phyloP scores from a whole-genome alignment of 306 rosid species.

The Sphenostylis stenocarpa region DNA sequence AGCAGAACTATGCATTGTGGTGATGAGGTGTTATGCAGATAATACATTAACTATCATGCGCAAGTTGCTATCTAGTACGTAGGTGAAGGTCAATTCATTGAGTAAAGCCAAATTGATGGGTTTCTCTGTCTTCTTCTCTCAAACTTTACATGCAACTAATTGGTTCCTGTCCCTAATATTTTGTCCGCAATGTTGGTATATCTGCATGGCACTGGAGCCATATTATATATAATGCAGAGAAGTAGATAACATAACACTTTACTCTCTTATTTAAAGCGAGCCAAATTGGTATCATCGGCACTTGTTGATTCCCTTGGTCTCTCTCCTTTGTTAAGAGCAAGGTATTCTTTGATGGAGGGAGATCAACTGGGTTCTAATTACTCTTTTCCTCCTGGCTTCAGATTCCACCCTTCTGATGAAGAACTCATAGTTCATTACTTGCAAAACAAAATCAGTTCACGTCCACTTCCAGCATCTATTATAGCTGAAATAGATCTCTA shows the following conservation, averaged over 20 bases:
- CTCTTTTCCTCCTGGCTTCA: constrained; percentile 75
- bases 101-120: constrained; percentile 46
- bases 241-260: constrained; percentile 15
- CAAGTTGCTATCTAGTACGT: constrained; percentile 20
- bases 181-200: constrained; percentile 32
- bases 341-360: constrained; percentile 48
- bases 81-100: constrained; percentile 36
- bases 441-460: constrained; percentile 54
- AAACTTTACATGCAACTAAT: constrained; percentile 41
- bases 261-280: constrained; percentile 22
- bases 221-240: constrained; percentile 18
- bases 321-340: constrained; percentile 38
- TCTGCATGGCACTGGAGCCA: constrained; percentile 52
- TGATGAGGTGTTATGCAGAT: constrained; percentile 37
- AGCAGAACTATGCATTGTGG: constrained; percentile 34
- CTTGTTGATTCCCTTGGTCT: constrained; percentile 35
- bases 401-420: constrained; percentile 85
- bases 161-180: constrained; percentile 34
- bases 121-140: constrained; percentile 39
- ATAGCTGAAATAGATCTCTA: constrained; percentile 70
- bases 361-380: constrained; percentile 28
- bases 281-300: constrained; percentile 47
- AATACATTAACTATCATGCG: neutral
- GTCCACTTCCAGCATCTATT: constrained; percentile 67
- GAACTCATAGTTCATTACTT: constrained; percentile 85